phyloP scores from a whole-genome alignment of 2,329 filamentous ascomycete species.

The Colletotrichum kahawae region DNA sequence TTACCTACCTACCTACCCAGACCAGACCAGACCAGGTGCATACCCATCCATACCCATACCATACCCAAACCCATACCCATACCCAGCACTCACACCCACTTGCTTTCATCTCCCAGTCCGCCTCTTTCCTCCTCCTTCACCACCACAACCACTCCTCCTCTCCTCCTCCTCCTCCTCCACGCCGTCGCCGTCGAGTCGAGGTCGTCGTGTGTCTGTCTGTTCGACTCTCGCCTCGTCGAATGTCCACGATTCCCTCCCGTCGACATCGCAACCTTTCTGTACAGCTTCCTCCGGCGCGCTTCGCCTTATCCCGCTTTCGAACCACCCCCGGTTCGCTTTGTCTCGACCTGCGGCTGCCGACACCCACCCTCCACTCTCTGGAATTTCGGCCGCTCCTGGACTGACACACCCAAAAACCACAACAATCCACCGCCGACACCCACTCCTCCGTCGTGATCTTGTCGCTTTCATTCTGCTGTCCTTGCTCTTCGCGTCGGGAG shows the following conservation, averaged over 20 bases:
- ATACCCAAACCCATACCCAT: background rate
- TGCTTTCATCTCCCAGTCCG: conserved; percentile 3
- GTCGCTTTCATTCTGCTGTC: background rate
- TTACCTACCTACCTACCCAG: background rate
- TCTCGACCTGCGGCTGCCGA: conserved; percentile 17
- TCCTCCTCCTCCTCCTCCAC: background rate
- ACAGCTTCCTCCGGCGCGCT: background rate
- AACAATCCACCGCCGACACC: conserved; percentile 14
- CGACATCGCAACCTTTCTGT: background rate
- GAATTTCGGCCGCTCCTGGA: conserved; percentile 21
- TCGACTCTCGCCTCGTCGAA: background rate
- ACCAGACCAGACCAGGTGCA: background rate
- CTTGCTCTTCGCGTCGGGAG: background rate
- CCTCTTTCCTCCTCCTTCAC: conserved; percentile 17
- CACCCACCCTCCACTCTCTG: conserved; percentile 18
- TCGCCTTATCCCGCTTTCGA: conserved; percentile 5
- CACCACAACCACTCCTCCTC: conserved; percentile 1
- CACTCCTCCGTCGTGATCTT: background rate
- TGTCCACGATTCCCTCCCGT: background rate
- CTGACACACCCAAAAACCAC: conserved; percentile 14
- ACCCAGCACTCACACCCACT: background rate
- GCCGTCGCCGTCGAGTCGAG: background rate
- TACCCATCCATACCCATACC: background rate
- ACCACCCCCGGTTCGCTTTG: conserved; percentile 12
- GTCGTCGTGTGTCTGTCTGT: background rate